These are phyloP conservation scores for Leucaena leucocephala DNA, from an alignment of 306 rosid species.

Conservation along the genomic window DNA sequence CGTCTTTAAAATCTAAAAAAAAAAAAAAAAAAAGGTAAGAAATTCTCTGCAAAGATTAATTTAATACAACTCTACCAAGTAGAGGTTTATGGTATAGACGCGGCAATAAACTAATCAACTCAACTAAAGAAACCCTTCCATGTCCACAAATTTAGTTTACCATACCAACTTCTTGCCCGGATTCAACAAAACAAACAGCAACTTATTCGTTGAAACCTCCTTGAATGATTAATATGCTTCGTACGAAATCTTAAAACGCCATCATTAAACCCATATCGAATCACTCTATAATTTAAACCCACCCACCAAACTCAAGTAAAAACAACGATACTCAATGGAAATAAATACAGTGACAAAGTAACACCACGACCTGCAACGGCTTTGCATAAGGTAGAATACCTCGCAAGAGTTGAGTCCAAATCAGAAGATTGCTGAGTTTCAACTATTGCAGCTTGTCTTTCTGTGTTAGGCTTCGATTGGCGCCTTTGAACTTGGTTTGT, in stretches of 20 bases:
- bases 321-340: not conserved
- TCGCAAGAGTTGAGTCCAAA: slow-evolving; percentile 57
- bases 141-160: not conserved
- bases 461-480: slow-evolving; percentile 44
- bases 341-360: not conserved
- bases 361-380: not conserved
- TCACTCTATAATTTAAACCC: not conserved
- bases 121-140: not conserved
- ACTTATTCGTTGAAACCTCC: not conserved
- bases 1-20: not conserved
- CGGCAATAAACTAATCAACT: not conserved
- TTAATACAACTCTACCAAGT: not conserved
- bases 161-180: not conserved
- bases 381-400: slow-evolving; percentile 41
- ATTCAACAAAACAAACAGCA: too few species aligned
- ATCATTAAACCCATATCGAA: too few species aligned
- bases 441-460: slow-evolving; percentile 55
- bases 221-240: too few species aligned
- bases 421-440: slow-evolving; percentile 63
- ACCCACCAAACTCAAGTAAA: not conserved
- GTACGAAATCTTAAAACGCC: too few species aligned
- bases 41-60: not conserved
- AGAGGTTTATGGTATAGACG: not conserved
- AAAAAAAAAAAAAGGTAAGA: not conserved
- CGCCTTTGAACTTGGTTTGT: slow-evolving; percentile 33